phyloP scores from a whole-genome alignment of 1,284 basidiomycete genomes.

The Bjerkandera adusta region DNA sequence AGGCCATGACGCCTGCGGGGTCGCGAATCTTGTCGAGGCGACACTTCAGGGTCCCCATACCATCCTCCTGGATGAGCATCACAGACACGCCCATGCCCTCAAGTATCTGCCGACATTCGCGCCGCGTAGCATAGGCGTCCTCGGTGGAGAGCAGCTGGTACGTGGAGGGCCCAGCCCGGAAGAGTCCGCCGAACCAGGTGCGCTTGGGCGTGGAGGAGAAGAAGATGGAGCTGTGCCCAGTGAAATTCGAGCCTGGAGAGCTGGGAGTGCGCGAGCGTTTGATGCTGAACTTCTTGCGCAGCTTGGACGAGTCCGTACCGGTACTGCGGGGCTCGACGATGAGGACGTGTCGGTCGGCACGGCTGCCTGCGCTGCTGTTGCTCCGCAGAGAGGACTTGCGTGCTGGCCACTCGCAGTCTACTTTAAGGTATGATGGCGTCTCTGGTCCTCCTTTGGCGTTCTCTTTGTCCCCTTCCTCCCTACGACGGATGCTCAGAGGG shows the following conservation, averaged over 20 bases:
- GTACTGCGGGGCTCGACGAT: slow-evolving; percentile 46
- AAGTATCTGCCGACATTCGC: slow-evolving; percentile 73
- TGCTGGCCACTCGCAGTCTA: slow-evolving; percentile 26
- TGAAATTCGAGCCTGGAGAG: slow-evolving; percentile 41
- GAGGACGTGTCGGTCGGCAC: slow-evolving; percentile 33
- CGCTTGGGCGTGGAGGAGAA: slow-evolving; percentile 57
- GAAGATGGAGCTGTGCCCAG: slow-evolving; percentile 40
- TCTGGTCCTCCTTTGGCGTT: slow-evolving; percentile 20
- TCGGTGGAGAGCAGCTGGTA: slow-evolving; percentile 65
- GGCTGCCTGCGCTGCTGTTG: slow-evolving; percentile 21
- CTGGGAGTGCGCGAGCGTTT: slow-evolving; percentile 36
- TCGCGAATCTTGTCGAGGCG: slow-evolving; percentile 58
- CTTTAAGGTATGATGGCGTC: slow-evolving; percentile 16
- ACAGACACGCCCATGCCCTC: slow-evolving; percentile 71
- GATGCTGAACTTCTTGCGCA: slow-evolving; percentile 39
- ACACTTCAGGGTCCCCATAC: slow-evolving; percentile 60
- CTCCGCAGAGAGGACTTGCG: slow-evolving; percentile 45
- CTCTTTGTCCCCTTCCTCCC: slow-evolving; percentile 29
- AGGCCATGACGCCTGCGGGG: slow-evolving; percentile 50
- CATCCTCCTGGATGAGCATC: slow-evolving; percentile 58
- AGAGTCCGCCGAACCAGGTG: slow-evolving; percentile 87
- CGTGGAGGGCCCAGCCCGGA: slow-evolving; percentile 78
- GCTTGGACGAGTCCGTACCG: slow-evolving; percentile 34
- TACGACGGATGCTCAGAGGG: slow-evolving; percentile 32
- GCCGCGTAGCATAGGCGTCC: slow-evolving; percentile 67